Percentiles rank a stretch among this genome's conserved stretches.
Evolutionary conservation across 2,329 filamentous ascomycete genomes (phyloP).

Genomic region (Lecanosticta acicola): DNA sequence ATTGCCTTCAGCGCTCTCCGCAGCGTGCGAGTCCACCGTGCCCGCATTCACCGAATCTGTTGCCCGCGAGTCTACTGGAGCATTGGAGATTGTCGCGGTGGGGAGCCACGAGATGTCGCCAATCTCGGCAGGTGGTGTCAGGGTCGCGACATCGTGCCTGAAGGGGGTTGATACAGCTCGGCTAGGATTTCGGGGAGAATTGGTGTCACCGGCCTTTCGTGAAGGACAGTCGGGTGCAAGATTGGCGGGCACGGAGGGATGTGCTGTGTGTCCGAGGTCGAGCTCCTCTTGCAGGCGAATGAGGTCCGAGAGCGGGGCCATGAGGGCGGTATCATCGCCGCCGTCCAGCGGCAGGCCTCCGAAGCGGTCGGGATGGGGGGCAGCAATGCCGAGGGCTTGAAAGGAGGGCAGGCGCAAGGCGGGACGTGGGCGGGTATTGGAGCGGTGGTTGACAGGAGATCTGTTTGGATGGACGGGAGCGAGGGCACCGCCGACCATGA

Average conservation of each 20-base stretch:
- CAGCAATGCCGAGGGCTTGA: slow-evolving; percentile 47
- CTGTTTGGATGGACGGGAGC: slow-evolving; percentile 18
- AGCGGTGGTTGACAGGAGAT: slow-evolving; percentile 8
- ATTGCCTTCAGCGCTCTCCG: not conserved
- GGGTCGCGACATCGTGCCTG: slow-evolving; percentile 35
- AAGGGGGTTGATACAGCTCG: slow-evolving; percentile 28
- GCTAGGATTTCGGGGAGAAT: not conserved
- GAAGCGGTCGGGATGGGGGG: slow-evolving; percentile 41
- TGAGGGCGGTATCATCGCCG: not conserved
- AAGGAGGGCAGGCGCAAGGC: slow-evolving; percentile 51
- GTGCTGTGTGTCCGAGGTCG: too few species aligned
- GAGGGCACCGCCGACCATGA: slow-evolving; percentile 26
- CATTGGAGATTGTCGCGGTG: slow-evolving; percentile 33
- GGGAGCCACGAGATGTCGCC: slow-evolving; percentile 34
- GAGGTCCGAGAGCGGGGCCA: not conserved
- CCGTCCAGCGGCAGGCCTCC: slow-evolving; percentile 20
- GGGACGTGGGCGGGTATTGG: slow-evolving; percentile 25
- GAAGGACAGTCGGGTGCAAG: slow-evolving; percentile 3
- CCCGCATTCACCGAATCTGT: slow-evolving; percentile 31
- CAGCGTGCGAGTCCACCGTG: slow-evolving; percentile 2
- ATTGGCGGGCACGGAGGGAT: too few species aligned
- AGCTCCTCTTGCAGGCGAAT: not conserved
- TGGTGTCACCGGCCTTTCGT: not conserved
- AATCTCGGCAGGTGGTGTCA: slow-evolving; percentile 43
- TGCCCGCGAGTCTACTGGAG: slow-evolving; percentile 37